Base-by-base conservation (phyloP, 2,329 filamentous ascomycete genomes). In the Verticillium isaacii region DNA sequence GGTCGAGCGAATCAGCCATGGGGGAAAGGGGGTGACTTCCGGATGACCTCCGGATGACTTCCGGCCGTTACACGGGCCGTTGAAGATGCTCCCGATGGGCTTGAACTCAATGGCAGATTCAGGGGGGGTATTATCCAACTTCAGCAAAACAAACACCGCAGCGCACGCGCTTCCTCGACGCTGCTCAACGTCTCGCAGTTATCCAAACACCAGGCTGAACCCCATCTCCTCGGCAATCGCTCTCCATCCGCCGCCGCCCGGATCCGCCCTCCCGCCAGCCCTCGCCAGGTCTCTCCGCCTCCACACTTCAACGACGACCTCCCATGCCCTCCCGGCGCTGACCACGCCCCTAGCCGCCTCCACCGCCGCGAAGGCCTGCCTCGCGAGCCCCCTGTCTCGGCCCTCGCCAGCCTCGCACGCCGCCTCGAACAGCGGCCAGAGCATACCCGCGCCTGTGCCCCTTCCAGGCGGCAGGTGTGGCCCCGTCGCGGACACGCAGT, bases 371-470 rank as follows among this genome's bases (percentile, higher is more conserved):
- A 65, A 65, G 8, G 64, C 64, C 39, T 65, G 64, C 29, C 64
- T 59, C n/a, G 64, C 64, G 32, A 65, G 32, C 37, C 64, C 64
- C 39, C 64, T 58, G 37, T 65, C 64, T 15, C 64, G 60, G 17
- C 62, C 64, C 56, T 63, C 63, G 23, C 63, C 41, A 15, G 64
- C 64, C 55, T 65, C 62, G 37, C 62, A 61, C n/a, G 64, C 62
- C 9, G 64, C 59, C 32, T 61, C 60, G 52, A 65, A 65, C 9
- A 65, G 56, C 15, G 64, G 60, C 64, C 64, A 65, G 23, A 65
- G 37, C 56, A 65, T 59, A 17, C 62, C 60, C 5, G 62, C 45
- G 8, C 64, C 64, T 11, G 62, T 57, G 12, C 60, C 64, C 25
- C 55, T n/a, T n/a, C 45, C 45, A 2, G 45, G 45, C 45, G 45